phyloP scores from a whole-genome alignment of 2,329 filamentous ascomycete genomes.

The Coleophoma eucalyptorum region DNA sequence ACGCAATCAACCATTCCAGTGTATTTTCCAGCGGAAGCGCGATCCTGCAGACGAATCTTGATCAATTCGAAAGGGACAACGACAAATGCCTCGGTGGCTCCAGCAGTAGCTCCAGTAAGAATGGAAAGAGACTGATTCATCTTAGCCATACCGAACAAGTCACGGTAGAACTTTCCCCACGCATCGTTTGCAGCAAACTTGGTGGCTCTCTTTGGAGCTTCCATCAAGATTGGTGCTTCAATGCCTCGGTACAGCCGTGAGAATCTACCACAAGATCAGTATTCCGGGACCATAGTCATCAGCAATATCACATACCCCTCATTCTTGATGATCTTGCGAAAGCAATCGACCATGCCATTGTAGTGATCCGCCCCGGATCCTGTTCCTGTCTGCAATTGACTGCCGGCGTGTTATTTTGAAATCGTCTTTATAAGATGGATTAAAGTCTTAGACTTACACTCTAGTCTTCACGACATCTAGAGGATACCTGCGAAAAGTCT shows the following conservation, averaged over 20 bases:
- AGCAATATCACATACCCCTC: slow-evolving; percentile 66
- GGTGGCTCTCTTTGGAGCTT: slow-evolving; percentile 92
- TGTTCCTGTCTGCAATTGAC: slow-evolving; percentile 80
- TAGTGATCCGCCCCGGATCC: slow-evolving; percentile 76
- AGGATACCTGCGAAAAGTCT: slow-evolving; percentile 71
- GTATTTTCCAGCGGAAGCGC: slow-evolving; percentile 86
- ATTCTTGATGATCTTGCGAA: slow-evolving; percentile 92
- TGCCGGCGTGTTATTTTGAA: slow-evolving; percentile 33
- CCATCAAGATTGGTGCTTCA: slow-evolving; percentile 93
- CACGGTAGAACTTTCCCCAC: slow-evolving; percentile 94
- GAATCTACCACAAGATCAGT: slow-evolving; percentile 47
- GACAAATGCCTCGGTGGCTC: slow-evolving; percentile 93
- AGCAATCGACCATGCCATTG: slow-evolving; percentile 97
- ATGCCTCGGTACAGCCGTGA: slow-evolving; percentile 95
- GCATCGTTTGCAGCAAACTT: slow-evolving; percentile 99
- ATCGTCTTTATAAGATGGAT: neutral
- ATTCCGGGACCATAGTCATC: slow-evolving; percentile 1
- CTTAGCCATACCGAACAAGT: slow-evolving; percentile 76
- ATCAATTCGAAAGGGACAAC: slow-evolving; percentile 98
- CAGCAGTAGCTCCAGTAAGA: slow-evolving; percentile 89
- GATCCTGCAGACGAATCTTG: slow-evolving; percentile 97
- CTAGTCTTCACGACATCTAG: slow-evolving; percentile 97
- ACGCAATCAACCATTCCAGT: slow-evolving; percentile 78
- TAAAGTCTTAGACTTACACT: slow-evolving; percentile 61
- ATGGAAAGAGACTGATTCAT: slow-evolving; percentile 91